A percentile compares a stretch with the other conserved stretches of the same genome.
These are phyloP conservation scores for Aureobasidium sp. DNA, from an alignment of 2,329 filamentous ascomycete species.

Conservation along the genomic window DNA sequence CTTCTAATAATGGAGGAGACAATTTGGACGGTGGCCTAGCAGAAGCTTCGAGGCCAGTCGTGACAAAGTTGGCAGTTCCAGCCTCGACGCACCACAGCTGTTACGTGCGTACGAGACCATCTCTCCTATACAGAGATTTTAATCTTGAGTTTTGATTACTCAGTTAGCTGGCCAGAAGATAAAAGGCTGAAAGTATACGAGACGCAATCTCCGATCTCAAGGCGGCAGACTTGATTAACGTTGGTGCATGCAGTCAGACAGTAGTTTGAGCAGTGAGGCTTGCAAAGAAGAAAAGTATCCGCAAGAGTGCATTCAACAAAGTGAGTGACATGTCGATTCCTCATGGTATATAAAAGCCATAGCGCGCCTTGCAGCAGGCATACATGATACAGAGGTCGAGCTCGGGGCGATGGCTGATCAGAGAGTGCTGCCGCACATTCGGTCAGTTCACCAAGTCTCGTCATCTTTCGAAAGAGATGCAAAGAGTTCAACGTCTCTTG, in stretches of 20 bases:
- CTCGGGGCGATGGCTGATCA: background rate
- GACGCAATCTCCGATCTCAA: conserved; percentile 1
- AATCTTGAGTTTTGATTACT: background rate
- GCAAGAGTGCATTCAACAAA: background rate
- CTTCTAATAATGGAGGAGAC: background rate
- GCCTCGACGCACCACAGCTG: background rate
- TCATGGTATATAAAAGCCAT: background rate
- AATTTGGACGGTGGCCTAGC: conserved; percentile 8
- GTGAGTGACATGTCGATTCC: conserved; percentile 3
- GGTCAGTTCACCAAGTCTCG: background rate
- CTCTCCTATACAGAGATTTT: background rate
- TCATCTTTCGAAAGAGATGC: background rate
- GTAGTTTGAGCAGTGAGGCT: background rate
- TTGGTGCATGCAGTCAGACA: conserved; percentile 6
- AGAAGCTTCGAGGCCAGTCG: background rate
- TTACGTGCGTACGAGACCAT: conserved; percentile 4
- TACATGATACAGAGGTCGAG: background rate
- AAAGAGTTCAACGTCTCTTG: background rate
- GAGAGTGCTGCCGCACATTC: background rate
- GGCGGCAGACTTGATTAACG: background rate
- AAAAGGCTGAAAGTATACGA: background rate
- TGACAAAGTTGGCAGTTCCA: background rate
- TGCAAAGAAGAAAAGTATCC: background rate
- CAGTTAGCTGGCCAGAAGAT: background rate
- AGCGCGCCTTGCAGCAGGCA: conserved; percentile 4